phyloP scores from a whole-genome alignment of 192 early-diverging fungal species.

The Coemansia sp. region DNA sequence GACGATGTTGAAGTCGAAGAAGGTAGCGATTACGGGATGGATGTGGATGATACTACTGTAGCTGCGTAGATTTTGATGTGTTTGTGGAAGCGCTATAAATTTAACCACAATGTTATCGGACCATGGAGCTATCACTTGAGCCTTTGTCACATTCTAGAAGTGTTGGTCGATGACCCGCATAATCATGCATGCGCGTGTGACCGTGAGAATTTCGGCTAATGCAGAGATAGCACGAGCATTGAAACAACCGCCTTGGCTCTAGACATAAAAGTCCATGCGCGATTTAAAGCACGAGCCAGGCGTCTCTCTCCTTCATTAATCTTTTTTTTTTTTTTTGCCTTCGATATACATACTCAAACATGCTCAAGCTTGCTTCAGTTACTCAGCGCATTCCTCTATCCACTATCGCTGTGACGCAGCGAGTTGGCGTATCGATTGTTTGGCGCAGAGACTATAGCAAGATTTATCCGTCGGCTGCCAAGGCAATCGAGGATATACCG shows the following conservation, averaged over 20 bases:
- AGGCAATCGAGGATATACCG: constrained; percentile 65
- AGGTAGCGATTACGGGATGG: constrained; percentile 19
- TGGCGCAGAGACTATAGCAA: constrained; percentile 48
- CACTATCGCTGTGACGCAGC: not conserved
- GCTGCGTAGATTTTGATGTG: constrained; percentile 9
- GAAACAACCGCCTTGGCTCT: not conserved
- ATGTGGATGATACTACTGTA: constrained; percentile 23
- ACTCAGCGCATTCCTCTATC: not conserved
- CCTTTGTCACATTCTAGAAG: not conserved
- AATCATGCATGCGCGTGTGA: constrained; percentile 11
- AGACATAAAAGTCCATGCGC: not conserved
- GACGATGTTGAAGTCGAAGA: constrained; percentile 19
- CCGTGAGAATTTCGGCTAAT: constrained; percentile 7
- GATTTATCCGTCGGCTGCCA: constrained; percentile 60
- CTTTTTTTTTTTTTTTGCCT: not conserved
- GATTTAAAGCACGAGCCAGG: not conserved
- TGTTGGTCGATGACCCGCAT: not conserved
- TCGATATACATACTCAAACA: not conserved
- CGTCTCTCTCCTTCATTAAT: not conserved
- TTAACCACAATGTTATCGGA: not conserved
- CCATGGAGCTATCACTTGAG: not conserved
- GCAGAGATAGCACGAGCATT: not conserved
- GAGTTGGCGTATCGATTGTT: not conserved
- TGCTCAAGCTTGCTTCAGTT: constrained; percentile 1
- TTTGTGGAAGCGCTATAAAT: not conserved